These are phyloP conservation scores for Myriosclerotinia curreyana DNA, from an alignment of 2,329 filamentous ascomycete genomes.

Conservation along the genomic window DNA sequence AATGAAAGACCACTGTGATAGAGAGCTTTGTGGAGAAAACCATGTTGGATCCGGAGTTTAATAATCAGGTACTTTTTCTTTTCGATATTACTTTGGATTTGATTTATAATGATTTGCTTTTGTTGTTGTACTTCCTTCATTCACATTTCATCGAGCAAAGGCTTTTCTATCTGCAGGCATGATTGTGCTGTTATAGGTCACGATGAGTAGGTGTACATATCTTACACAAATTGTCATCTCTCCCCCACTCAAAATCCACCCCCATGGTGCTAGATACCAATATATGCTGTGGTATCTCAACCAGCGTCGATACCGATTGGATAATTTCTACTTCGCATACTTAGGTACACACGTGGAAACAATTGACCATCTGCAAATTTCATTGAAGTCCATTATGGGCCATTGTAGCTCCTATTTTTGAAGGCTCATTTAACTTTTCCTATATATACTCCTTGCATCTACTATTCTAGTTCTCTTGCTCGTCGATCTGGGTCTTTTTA, in stretches of 20 bases:
- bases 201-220: neutral
- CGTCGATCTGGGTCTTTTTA: neutral
- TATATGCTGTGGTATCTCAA: neutral
- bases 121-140: neutral
- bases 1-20: conserved; percentile 55
- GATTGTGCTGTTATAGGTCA: neutral
- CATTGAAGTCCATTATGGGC: neutral
- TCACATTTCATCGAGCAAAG: neutral
- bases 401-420: too few relatives aligned
- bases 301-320: neutral
- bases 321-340: neutral
- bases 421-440: neutral
- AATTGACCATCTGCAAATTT: neutral
- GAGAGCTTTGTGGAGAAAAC: conserved; percentile 57
- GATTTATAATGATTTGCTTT: neutral
- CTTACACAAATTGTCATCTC: neutral
- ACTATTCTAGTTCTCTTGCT: neutral
- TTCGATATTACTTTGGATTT: neutral
- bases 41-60: conserved; percentile 51
- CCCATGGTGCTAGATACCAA: neutral
- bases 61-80: too few relatives aligned
- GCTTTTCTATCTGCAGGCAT: neutral
- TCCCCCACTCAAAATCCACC: neutral
- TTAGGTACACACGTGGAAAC: neutral
- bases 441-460: neutral